These are phyloP conservation scores for Mycosarcoma mackinlayi DNA, from an alignment of 1,284 basidiomycete genomes.

Conservation along the genomic window DNA sequence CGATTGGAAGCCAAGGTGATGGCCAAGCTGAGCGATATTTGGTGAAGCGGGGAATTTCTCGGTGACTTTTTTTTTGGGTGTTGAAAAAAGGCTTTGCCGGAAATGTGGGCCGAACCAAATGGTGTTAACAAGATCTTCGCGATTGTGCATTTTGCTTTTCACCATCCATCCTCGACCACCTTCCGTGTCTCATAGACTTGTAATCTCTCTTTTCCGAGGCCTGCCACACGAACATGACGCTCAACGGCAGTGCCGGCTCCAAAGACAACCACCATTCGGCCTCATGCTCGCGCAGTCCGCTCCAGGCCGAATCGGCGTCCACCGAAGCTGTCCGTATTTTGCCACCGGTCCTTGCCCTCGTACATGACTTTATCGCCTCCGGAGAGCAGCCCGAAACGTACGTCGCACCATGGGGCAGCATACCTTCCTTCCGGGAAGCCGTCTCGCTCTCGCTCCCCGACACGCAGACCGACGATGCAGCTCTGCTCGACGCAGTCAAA, in stretches of 20 bases:
- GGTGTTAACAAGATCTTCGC: too few species aligned
- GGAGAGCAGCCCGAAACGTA: conserved; percentile 35
- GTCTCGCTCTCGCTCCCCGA: conserved; percentile 40
- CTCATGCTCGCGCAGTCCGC: conserved; percentile 31
- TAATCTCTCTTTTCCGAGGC: background rate
- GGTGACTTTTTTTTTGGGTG: conserved; percentile 18
- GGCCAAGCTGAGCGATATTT: too few species aligned
- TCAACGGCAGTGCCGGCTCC: background rate
- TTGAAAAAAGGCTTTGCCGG: conserved; percentile 6
- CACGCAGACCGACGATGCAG: conserved; percentile 14
- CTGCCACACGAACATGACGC: conserved; percentile 5
- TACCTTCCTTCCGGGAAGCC: conserved; percentile 35
- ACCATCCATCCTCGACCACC: background rate
- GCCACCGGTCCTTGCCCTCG: conserved; percentile 34
- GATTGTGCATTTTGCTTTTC: background rate
- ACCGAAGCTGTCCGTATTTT: conserved; percentile 44
- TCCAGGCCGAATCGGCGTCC: conserved; percentile 40
- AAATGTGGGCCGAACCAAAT: conserved; percentile 1
- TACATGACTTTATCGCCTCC: conserved; percentile 39
- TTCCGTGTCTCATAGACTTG: too few species aligned
- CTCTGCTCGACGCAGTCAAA: conserved; percentile 44
- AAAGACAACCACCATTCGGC: background rate
- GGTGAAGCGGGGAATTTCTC: conserved; percentile 10
- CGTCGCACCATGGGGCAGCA: conserved; percentile 45
- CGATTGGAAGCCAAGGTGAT: too few species aligned